These are phyloP conservation scores for Pseudogymnoascus verrucosus DNA, from an alignment of 2,329 filamentous ascomycete genomes.

Conservation along the genomic window DNA sequence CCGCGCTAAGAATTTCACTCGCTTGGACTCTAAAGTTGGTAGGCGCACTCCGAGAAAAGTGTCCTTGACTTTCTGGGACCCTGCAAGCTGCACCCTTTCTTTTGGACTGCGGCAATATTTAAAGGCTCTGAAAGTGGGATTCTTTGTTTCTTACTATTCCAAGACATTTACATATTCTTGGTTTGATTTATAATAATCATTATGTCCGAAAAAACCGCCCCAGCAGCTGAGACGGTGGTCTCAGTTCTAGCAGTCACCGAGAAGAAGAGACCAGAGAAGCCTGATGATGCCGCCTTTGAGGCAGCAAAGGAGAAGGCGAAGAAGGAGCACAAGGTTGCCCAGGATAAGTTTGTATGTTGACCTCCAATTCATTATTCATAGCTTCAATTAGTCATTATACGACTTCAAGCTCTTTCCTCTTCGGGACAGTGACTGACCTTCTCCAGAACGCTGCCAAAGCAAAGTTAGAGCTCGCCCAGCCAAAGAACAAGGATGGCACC, in stretches of 20 bases:
- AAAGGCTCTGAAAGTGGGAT: background rate
- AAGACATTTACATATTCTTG: background rate
- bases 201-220: constrained; percentile 4
- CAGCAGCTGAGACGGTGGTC: constrained; percentile 1
- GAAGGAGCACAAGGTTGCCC: constrained; percentile 73
- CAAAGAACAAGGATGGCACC: constrained; percentile 62
- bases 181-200: background rate
- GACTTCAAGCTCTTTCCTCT: background rate
- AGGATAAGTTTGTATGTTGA: constrained; percentile 59
- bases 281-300: constrained; percentile 80
- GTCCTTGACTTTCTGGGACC: constrained; percentile 8
- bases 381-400: background rate
- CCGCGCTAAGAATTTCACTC: constrained; percentile 4
- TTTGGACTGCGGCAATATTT: background rate
- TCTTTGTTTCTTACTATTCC: background rate
- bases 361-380: constrained; percentile 2
- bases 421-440: constrained; percentile 16
- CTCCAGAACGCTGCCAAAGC: constrained; percentile 75
- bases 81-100: constrained; percentile 4
- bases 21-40: constrained; percentile 2
- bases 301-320: constrained; percentile 70
- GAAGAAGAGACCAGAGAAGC: constrained; percentile 66
- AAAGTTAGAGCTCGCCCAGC: constrained; percentile 77
- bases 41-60: constrained; percentile 8
- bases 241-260: constrained; percentile 24